These are phyloP conservation scores for Diaporthe ilicicola DNA, from an alignment of 2,329 filamentous ascomycete genomes.

Conservation along the genomic window DNA sequence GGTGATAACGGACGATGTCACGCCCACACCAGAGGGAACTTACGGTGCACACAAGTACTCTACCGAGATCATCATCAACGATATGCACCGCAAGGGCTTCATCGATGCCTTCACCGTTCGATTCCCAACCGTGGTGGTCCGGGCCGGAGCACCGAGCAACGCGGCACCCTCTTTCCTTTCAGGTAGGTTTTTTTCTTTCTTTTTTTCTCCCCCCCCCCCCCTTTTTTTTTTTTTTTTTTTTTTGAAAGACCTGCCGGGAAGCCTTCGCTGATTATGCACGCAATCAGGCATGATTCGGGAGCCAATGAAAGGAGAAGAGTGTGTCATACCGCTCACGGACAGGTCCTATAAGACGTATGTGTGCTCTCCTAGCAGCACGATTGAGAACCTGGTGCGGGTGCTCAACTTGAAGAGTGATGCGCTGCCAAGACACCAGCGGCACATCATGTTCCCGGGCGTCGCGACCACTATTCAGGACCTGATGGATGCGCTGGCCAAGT, in stretches of 20 bases:
- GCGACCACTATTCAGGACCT: constrained; percentile 67
- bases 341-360: constrained; percentile 62
- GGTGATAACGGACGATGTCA: constrained; percentile 58
- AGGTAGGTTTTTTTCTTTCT: neutral
- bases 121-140: constrained; percentile 69
- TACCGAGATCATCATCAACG: constrained; percentile 69
- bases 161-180: constrained; percentile 71
- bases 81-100: constrained; percentile 66
- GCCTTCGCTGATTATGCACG: neutral
- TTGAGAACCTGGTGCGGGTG: constrained; percentile 61
- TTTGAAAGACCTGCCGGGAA: neutral
- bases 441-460: constrained; percentile 66
- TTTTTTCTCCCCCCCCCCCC: too few species aligned
- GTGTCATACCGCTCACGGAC: constrained; percentile 60
- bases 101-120: constrained; percentile 66
- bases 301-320: constrained; percentile 63
- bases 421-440: constrained; percentile 56
- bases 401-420: constrained; percentile 48
- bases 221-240: neutral
- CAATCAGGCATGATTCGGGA: constrained; percentile 67
- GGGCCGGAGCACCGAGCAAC: constrained; percentile 66
- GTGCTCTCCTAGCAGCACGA: constrained; percentile 60
- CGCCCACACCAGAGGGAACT: constrained; percentile 67
- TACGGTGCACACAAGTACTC: constrained; percentile 72
- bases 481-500: constrained; percentile 63